Base-by-base conservation (phyloP, 169 alveolate species). In the Eimeria mitis region DNA sequence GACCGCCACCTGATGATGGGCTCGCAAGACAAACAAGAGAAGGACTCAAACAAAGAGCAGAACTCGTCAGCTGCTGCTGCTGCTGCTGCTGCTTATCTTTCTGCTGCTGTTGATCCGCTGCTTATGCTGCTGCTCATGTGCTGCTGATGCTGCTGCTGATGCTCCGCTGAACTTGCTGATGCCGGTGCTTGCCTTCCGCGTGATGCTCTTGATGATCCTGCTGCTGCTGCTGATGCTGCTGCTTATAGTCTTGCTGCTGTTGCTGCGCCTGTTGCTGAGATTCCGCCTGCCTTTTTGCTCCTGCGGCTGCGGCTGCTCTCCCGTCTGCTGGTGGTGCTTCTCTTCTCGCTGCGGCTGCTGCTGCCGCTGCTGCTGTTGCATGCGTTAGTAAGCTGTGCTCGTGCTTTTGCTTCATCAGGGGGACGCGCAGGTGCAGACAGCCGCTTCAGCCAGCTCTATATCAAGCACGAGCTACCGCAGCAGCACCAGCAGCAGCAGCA, bases 1-100 rank as follows among this genome's bases (percentile, higher is more conserved):
- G 49, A 54, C 75, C 91, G 79, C 91, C 78, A 8, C 91, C 78
- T 23, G 91, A 84, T 16, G 91, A 84, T 9, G 78, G 78, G 42
- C 79, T 54, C 40, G 40, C 79, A 19, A 84, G 91, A 21, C 76
- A 84, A 49, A 49, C 42, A 47, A 25, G 78, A 34, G 91, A 84
- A 59, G 91, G 78, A 37, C 61, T 84, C 59, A 37, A 59, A 34
- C 91, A 84, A 54, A 59, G 78, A 61, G 91, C 91, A 16, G 59
- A 54, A 25, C 91, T 84, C 79, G 75, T 84, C 23, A n/a, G 91
- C 61, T n/a, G 44, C 78, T 59, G 59, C 47, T 61, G 63, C 61
- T 34, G 65, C 54, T 52, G 89, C 47, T 81, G 71, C 71, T 81
- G 59, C 54, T 34, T 21, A 11, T 71, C 59, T 40, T 75, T 63